phyloP scores from a whole-genome alignment of 495 filamentous ascomycete species.

The Penicillium antarcticum region DNA sequence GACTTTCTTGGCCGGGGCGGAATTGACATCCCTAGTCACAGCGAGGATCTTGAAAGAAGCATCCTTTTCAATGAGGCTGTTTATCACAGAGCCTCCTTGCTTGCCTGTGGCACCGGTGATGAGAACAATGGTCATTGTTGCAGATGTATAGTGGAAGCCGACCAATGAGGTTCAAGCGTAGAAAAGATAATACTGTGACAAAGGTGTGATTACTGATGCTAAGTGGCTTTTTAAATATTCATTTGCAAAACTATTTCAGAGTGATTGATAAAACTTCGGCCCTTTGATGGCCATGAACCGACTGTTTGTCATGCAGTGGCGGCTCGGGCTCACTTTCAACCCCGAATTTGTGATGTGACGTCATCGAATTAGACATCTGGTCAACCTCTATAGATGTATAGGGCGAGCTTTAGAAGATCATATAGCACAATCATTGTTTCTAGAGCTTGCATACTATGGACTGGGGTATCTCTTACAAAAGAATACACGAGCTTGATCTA shows the following conservation, averaged over 20 bases:
- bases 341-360: background rate
- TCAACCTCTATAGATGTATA: too few relatives aligned
- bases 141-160: background rate
- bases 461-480: too few relatives aligned
- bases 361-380: background rate
- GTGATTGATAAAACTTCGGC: background rate
- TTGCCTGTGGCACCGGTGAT: constrained; percentile 66
- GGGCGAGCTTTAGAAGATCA: too few relatives aligned
- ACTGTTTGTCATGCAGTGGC: background rate
- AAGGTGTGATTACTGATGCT: background rate
- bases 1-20: constrained; percentile 51
- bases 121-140: constrained; percentile 41
- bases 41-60: constrained; percentile 62
- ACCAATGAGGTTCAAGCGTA: background rate
- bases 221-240: background rate
- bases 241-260: background rate
- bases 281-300: background rate
- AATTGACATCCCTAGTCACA: constrained; percentile 59
- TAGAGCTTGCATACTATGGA: too few relatives aligned
- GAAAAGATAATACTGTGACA: background rate
- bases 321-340: background rate
- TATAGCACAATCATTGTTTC: too few relatives aligned
- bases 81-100: constrained; percentile 63
- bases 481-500: too few relatives aligned
- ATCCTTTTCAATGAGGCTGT: constrained; percentile 47